phyloP scores from a whole-genome alignment of 106 monocot species.

The Phalaenopsis equestris region DNA sequence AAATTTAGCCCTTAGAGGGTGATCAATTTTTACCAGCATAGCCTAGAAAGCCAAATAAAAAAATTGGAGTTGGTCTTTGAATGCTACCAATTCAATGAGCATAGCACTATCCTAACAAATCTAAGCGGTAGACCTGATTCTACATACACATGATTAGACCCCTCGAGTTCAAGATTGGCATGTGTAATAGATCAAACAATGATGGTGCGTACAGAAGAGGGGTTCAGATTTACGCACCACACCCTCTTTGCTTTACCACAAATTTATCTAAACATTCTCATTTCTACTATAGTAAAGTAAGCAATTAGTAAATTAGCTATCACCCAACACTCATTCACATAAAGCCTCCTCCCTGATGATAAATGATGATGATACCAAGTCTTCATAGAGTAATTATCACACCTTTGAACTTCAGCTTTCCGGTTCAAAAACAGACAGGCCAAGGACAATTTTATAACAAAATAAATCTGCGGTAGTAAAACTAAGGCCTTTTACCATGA shows the following conservation, averaged over 20 bases:
- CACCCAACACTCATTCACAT: no score
- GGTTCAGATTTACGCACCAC: background rate
- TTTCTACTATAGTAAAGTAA: background rate
- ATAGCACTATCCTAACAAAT: no score
- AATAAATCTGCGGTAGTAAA: background rate
- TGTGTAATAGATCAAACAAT: background rate
- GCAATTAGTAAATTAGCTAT: background rate
- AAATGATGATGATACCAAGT: background rate
- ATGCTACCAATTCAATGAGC: no score
- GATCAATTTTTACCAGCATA: no score
- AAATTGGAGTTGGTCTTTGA: no score
- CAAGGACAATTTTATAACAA: background rate
- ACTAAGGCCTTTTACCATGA: constrained; percentile 54
- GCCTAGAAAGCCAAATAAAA: no score
- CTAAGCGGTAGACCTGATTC: no score
- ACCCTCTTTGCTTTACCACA: background rate
- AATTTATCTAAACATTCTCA: background rate
- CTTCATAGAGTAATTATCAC: background rate
- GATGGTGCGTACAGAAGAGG: background rate
- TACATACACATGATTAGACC: no score
- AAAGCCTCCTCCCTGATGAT: background rate
- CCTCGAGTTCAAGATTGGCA: no score
- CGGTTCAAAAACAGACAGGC: background rate
- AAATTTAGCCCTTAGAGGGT: no score
- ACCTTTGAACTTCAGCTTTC: background rate